A percentile compares a stretch with the other conserved stretches of the same genome.
phyloP scores from a whole-genome alignment of 352 stramenopile species.

The Aphanomyces stellatus region DNA sequence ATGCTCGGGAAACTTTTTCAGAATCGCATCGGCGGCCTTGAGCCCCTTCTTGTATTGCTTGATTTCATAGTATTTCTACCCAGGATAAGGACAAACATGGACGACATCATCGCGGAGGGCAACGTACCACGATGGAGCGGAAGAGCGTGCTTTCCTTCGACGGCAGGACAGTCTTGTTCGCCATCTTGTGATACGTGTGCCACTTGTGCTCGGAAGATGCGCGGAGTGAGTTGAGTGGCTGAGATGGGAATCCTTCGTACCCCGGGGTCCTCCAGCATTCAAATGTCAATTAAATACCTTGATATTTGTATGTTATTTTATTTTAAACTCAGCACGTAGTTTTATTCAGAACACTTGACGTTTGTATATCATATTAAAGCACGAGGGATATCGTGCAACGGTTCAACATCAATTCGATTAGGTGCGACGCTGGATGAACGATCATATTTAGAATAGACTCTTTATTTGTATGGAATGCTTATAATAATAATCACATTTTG shows the following conservation, averaged over 20 bases:
- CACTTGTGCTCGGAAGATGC: too few species aligned
- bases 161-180: slow-evolving; percentile 50
- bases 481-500: too few species aligned
- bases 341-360: too few species aligned
- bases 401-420: too few species aligned
- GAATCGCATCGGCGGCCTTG: slow-evolving; percentile 90
- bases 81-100: neutral
- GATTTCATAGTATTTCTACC: slow-evolving; percentile 94
- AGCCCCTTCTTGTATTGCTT: slow-evolving; percentile 99
- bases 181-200: slow-evolving; percentile 26
- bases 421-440: too few species aligned
- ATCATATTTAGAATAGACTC: too few species aligned
- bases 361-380: too few species aligned
- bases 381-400: too few species aligned
- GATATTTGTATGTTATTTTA: neutral
- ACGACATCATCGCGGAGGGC: neutral
- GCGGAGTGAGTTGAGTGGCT: slow-evolving; percentile 2
- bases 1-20: slow-evolving; percentile 97
- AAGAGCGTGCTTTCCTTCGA: slow-evolving; percentile 96
- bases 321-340: too few species aligned
- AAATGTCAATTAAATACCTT: neutral
- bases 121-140: slow-evolving; percentile 88
- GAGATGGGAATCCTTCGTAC: neutral
- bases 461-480: too few species aligned
- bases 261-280: slow-evolving; percentile 12